Percentiles rank a stretch among this genome's conserved stretches.
These are phyloP conservation scores for Endogone sp. DNA, from an alignment of 192 early-diverging fungal genomes.

Conservation along the genomic window DNA sequence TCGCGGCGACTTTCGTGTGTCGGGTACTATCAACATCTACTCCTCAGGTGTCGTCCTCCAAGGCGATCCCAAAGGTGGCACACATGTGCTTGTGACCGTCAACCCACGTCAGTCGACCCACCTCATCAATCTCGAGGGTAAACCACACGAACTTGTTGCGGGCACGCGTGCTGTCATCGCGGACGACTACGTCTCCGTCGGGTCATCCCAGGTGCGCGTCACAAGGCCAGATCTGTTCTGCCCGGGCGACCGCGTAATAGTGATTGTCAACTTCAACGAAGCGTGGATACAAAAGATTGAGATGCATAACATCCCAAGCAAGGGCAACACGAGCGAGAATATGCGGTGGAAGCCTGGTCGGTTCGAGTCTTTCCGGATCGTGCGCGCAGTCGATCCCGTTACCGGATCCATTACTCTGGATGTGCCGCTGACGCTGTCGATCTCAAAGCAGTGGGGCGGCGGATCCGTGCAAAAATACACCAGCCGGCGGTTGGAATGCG, in stretches of 20 bases:
- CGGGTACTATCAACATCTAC: conserved; percentile 22
- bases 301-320: conserved; percentile 42
- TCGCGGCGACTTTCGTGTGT: conserved; percentile 31
- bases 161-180: conserved; percentile 26
- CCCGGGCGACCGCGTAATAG: conserved; percentile 30
- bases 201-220: conserved; percentile 13
- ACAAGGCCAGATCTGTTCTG: conserved; percentile 8
- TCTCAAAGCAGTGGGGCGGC: conserved; percentile 30
- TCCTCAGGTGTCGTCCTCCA: conserved; percentile 33
- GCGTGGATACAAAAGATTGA: conserved; percentile 39
- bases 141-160: conserved; percentile 18
- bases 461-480: conserved; percentile 35
- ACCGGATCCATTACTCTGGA: conserved; percentile 29
- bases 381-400: conserved; percentile 19
- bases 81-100: conserved; percentile 32
- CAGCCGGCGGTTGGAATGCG: conserved; percentile 19
- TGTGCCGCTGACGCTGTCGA: conserved; percentile 33
- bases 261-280: conserved; percentile 32
- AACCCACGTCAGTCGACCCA: conserved; percentile 20
- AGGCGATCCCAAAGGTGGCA: conserved; percentile 33
- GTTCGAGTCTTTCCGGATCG: conserved; percentile 29
- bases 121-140: conserved; percentile 29
- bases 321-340: conserved; percentile 18
- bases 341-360: conserved; percentile 33
- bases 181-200: conserved; percentile 37